Conservation (phyloP, 2,329 filamentous ascomycete genomes). For the Atkinsonella texensis region DNA sequence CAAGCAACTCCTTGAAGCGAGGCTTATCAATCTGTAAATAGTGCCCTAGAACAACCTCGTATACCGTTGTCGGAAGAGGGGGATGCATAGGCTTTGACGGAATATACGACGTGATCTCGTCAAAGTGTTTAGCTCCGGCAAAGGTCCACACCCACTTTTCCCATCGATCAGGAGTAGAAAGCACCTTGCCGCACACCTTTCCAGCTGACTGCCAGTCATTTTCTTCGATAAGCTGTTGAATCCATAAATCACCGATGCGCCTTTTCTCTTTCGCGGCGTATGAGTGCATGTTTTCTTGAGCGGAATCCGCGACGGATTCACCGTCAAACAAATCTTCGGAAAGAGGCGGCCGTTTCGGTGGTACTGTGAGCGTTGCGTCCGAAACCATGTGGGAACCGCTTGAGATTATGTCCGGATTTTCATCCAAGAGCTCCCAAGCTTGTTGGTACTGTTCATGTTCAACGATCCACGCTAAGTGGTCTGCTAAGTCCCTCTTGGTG, state of each 20-base stretch:
- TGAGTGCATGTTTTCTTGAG: slow-evolving; percentile 45
- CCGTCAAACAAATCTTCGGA: slow-evolving; percentile 67
- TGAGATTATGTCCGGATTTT: slow-evolving; percentile 64
- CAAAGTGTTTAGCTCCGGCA: slow-evolving; percentile 71
- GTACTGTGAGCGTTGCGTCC: slow-evolving; percentile 28
- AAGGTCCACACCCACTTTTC: slow-evolving; percentile 95
- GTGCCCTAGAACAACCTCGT: slow-evolving; percentile 79
- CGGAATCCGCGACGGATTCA: slow-evolving; percentile 40
- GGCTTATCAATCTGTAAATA: slow-evolving; percentile 71
- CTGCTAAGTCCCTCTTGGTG: slow-evolving; percentile 72
- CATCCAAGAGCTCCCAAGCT: slow-evolving; percentile 80
- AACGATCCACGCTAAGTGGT: slow-evolving; percentile 77
- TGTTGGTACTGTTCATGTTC: slow-evolving; percentile 70
- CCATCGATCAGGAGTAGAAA: slow-evolving; percentile 72
- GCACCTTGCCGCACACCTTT: slow-evolving; percentile 67
- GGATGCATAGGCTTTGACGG: slow-evolving; percentile 67
- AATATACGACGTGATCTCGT: slow-evolving; percentile 79
- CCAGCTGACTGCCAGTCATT: slow-evolving; percentile 70
- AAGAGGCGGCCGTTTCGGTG: slow-evolving; percentile 26
- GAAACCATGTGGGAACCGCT: slow-evolving; percentile 26
- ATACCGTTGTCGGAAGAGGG: slow-evolving; percentile 68
- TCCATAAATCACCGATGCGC: slow-evolving; percentile 84
- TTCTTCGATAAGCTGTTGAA: slow-evolving; percentile 68
- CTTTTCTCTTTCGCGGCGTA: slow-evolving; percentile 77
- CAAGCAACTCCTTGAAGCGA: slow-evolving; percentile 66